Conservation (phyloP, 1,139 yeast species). For the Torulaspora pretoriensis region DNA sequence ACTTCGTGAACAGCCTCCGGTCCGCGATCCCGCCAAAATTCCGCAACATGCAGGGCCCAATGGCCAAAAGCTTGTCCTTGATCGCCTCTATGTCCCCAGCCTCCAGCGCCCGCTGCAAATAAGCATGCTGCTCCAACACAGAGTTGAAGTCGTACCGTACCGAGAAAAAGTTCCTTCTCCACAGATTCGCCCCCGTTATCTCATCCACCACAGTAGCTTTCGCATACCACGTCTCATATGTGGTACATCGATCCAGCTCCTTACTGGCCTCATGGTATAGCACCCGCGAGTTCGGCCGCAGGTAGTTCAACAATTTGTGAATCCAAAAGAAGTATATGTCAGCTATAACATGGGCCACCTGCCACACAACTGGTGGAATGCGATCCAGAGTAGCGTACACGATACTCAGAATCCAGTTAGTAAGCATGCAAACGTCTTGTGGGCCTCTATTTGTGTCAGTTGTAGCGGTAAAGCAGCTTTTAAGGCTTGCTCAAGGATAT, state of each 20-base stretch:
- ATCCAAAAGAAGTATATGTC: constrained; percentile 62
- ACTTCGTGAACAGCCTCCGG: constrained; percentile 69
- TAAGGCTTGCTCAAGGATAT: not conserved
- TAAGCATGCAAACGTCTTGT: constrained; percentile 6
- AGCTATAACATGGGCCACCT: constrained; percentile 50
- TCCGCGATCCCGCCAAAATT: constrained; percentile 91
- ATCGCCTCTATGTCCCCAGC: constrained; percentile 55
- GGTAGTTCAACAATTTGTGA: constrained; percentile 29
- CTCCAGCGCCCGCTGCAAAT: constrained; percentile 58
- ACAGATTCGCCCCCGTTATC: constrained; percentile 63
- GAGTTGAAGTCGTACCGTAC: constrained; percentile 79
- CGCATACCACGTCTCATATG: constrained; percentile 58
- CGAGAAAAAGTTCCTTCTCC: constrained; percentile 85
- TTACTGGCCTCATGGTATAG: constrained; percentile 32
- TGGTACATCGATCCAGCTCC: constrained; percentile 36
- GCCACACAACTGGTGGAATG: constrained; percentile 61
- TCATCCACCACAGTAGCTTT: constrained; percentile 59
- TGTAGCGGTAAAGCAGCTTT: not conserved
- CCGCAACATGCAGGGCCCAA: constrained; percentile 56
- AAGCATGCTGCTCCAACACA: constrained; percentile 67
- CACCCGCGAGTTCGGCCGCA: constrained; percentile 32
- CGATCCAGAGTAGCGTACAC: constrained; percentile 41
- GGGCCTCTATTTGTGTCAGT: not conserved
- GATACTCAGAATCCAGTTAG: constrained; percentile 23
- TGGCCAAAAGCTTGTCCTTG: constrained; percentile 72